Evolutionary conservation across 805 yeast genomes (phyloP).

Genomic region (Suhomyces tanzawaensis): DNA sequence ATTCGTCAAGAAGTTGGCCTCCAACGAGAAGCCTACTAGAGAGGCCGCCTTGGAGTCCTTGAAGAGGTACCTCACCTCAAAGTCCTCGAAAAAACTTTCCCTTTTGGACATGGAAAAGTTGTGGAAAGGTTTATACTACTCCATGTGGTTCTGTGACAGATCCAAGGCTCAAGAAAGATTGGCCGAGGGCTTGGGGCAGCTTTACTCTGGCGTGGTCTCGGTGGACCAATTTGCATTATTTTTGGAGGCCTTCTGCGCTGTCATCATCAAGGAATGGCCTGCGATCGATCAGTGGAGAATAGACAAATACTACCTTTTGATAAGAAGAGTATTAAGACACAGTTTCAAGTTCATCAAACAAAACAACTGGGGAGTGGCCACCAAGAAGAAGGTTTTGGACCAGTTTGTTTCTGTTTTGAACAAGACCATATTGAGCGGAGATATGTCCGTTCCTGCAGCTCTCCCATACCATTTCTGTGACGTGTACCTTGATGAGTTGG

Average conservation of each 20-base stretch:
- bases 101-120: constrained; percentile 69
- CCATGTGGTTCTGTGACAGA: constrained; percentile 96
- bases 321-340: constrained; percentile 72
- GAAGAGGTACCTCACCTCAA: constrained; percentile 51
- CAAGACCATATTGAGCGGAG: constrained; percentile 55
- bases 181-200: constrained; percentile 68
- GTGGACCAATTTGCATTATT: constrained; percentile 47
- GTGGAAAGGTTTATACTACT: constrained; percentile 94
- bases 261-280: constrained; percentile 80
- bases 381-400: constrained; percentile 36
- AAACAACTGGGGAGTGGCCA: constrained; percentile 51
- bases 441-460: constrained; percentile 62
- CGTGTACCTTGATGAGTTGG: constrained; percentile 81
- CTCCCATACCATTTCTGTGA: constrained; percentile 84
- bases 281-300: constrained; percentile 79
- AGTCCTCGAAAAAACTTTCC: constrained; percentile 38
- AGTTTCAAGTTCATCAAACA: constrained; percentile 54
- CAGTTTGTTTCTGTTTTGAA: constrained; percentile 44
- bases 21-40: constrained; percentile 75
- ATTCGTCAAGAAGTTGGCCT: constrained; percentile 79
- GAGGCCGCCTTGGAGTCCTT: constrained; percentile 69
- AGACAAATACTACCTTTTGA: constrained; percentile 79
- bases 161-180: constrained; percentile 88
- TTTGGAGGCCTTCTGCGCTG: constrained; percentile 74
- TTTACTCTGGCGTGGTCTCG: constrained; percentile 45